These are phyloP conservation scores for Cymodocea nodosa DNA, from an alignment of 116 monocot genomes.

Conservation along the genomic window DNA sequence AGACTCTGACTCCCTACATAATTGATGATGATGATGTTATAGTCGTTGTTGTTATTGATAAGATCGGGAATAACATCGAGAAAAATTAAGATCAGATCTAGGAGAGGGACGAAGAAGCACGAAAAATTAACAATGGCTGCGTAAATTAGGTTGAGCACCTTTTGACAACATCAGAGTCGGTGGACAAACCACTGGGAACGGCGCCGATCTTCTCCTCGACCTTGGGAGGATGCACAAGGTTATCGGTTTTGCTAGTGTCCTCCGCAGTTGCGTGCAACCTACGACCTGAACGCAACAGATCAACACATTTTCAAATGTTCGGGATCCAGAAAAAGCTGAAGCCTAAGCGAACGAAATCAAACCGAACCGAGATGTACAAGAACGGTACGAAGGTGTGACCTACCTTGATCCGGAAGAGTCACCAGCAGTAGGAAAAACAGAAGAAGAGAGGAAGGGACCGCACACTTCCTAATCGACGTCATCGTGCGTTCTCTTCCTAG, in stretches of 20 bases:
- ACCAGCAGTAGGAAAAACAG: slow-evolving; percentile 56
- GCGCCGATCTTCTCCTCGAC: slow-evolving; percentile 90
- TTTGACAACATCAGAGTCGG: slow-evolving; percentile 76
- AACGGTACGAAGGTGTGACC: neutral
- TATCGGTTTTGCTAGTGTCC: slow-evolving; percentile 35
- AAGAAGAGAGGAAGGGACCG: slow-evolving; percentile 51
- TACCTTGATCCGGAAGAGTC: slow-evolving; percentile 63
- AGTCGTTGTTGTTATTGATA: too few relatives aligned
- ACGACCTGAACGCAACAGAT: neutral
- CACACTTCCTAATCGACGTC: slow-evolving; percentile 48
- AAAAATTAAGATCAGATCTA: neutral
- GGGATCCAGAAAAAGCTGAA: too few relatives aligned
- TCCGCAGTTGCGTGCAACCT: slow-evolving; percentile 58
- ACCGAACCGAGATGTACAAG: neutral
- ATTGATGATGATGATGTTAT: too few relatives aligned
- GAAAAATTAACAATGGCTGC: neutral
- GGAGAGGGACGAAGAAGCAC: neutral
- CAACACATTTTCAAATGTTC: neutral
- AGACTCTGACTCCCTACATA: slow-evolving; percentile 69
- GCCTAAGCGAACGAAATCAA: neutral
- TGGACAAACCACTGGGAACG: slow-evolving; percentile 70
- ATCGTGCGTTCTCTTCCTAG: too few relatives aligned
- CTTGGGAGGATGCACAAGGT: slow-evolving; percentile 70
- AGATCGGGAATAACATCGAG: neutral
- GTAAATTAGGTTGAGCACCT: slow-evolving; percentile 26